These are phyloP conservation scores for Podosphaera fusca DNA, from an alignment of 2,329 filamentous ascomycete genomes.

Conservation along the genomic window DNA sequence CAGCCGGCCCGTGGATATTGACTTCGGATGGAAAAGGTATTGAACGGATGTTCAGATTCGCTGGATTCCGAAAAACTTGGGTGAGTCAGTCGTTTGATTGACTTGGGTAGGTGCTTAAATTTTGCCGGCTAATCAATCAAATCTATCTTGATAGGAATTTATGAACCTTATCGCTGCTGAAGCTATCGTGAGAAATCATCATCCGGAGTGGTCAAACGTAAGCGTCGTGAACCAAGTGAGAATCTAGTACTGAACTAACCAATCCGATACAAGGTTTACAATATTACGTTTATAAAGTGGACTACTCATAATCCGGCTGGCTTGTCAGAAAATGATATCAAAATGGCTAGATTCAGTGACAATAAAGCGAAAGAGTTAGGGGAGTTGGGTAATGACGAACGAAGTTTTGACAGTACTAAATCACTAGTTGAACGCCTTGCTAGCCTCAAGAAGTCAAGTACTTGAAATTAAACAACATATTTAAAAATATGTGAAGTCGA, in stretches of 20 bases:
- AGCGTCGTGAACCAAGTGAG: conserved; percentile 7
- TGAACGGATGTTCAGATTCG: conserved; percentile 38
- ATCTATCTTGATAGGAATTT: conserved; percentile 30
- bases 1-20: conserved; percentile 25
- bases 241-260: too few relatives aligned
- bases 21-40: conserved; percentile 28
- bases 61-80: conserved; percentile 43
- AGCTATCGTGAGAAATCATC: conserved; percentile 45
- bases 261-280: conserved; percentile 31
- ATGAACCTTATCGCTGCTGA: conserved; percentile 50
- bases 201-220: conserved; percentile 58
- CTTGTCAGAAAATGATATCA: conserved; percentile 38
- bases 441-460: background rate
- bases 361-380: conserved; percentile 30
- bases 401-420: background rate
- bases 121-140: background rate
- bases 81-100: conserved; percentile 19
- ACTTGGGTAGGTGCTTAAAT: background rate
- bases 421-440: background rate
- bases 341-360: conserved; percentile 40
- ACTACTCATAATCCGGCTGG: conserved; percentile 46
- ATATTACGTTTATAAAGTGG: conserved; percentile 47
- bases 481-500: too few relatives aligned
- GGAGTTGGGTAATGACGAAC: conserved; percentile 17
- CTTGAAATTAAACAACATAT: background rate